These are phyloP conservation scores for Vitis hybrid DNA, from an alignment of 177 flowering plant genomes.

Conservation along the genomic window DNA sequence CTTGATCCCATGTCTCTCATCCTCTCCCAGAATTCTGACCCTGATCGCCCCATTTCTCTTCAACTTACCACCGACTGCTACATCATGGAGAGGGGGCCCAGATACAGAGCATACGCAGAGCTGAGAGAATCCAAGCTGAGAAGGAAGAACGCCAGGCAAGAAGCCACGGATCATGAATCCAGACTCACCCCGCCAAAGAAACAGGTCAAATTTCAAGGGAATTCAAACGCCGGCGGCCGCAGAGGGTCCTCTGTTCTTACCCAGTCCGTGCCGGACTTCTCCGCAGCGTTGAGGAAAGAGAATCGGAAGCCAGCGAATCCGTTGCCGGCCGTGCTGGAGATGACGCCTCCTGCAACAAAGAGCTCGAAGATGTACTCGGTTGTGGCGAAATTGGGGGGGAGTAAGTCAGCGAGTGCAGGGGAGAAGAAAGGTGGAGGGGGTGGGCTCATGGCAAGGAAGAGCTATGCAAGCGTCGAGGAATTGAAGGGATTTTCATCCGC, in stretches of 20 bases:
- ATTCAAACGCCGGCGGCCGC: not conserved
- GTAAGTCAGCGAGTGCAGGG: conserved; percentile 66
- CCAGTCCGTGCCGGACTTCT: conserved; percentile 83
- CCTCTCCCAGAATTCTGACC: conserved; percentile 36
- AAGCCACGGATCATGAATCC: conserved; percentile 11
- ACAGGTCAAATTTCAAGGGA: conserved; percentile 48
- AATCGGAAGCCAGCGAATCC: conserved; percentile 45
- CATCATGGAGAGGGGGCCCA: conserved; percentile 58
- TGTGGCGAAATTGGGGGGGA: conserved; percentile 41
- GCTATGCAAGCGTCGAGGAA: conserved; percentile 65
- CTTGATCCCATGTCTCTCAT: conserved; percentile 42
- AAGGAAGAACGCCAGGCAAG: conserved; percentile 20
- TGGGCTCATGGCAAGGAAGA: conserved; percentile 50
- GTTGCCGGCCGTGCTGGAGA: conserved; percentile 29
- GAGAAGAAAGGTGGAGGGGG: conserved; percentile 43
- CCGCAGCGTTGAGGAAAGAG: conserved; percentile 69
- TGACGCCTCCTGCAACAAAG: conserved; percentile 46
- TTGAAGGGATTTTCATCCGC: conserved; percentile 50
- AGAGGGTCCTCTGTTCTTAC: conserved; percentile 45
- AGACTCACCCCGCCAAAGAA: conserved; percentile 48
- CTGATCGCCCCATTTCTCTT: conserved; percentile 22
- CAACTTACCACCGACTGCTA: conserved; percentile 29
- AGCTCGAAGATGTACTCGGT: conserved; percentile 24
- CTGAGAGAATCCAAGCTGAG: conserved; percentile 59
- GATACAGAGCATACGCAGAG: conserved; percentile 60